phyloP scores from a whole-genome alignment of 805 yeast genomes.

The Zygosaccharomyces pseudorouxii region DNA sequence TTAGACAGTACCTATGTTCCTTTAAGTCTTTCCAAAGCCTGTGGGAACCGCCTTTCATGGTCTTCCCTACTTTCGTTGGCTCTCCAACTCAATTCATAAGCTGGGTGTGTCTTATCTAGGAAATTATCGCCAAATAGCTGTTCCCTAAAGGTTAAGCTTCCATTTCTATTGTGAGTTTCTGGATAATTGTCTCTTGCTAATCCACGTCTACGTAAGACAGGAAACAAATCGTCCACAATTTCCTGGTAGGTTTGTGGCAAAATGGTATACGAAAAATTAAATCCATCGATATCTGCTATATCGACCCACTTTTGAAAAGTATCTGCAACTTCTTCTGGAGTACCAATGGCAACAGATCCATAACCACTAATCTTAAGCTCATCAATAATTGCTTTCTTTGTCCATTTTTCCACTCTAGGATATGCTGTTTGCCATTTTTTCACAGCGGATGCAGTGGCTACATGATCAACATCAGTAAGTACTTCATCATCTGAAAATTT shows the following conservation, averaged over 20 bases:
- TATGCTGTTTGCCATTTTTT: conserved; percentile 28
- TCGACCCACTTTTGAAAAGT: conserved; percentile 40
- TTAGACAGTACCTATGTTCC: neutral
- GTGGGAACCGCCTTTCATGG: conserved; percentile 21
- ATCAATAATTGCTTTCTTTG: conserved; percentile 30
- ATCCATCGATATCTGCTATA: conserved; percentile 41
- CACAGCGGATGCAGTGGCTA: conserved; percentile 33
- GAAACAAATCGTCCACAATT: conserved; percentile 36
- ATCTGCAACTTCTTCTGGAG: conserved; percentile 39
- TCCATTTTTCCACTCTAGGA: conserved; percentile 20
- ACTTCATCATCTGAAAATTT: conserved; percentile 38
- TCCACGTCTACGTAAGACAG: conserved; percentile 37
- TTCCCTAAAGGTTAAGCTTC: conserved; percentile 35
- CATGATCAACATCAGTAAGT: conserved; percentile 30
- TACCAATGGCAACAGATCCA: conserved; percentile 34
- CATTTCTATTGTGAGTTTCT: conserved; percentile 15
- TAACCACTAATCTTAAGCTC: conserved; percentile 29
- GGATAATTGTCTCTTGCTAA: conserved; percentile 39
- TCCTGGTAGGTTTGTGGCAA: conserved; percentile 39
- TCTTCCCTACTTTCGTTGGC: conserved; percentile 29
- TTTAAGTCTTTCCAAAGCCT: neutral
- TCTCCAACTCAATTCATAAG: conserved; percentile 21
- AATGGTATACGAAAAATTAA: conserved; percentile 40
- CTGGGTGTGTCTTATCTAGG: conserved; percentile 20
- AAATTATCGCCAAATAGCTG: conserved; percentile 32